Conservation (phyloP, 306 rosid genomes). For the Calophaca sinica region DNA sequence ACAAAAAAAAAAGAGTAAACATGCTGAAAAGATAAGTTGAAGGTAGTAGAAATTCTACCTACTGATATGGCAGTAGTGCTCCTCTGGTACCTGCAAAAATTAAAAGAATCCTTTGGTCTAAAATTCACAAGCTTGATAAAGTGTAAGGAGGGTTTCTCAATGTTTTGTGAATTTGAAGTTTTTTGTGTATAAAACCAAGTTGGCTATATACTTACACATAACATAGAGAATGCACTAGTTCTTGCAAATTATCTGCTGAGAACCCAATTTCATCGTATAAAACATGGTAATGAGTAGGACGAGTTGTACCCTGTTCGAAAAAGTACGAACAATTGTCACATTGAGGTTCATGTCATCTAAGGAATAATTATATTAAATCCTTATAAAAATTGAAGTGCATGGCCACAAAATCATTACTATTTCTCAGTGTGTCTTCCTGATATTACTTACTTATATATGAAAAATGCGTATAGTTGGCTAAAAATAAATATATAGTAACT, state of each 20-base stretch:
- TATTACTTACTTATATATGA: too few species aligned
- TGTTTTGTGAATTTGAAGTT: neutral
- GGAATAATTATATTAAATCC: too few species aligned
- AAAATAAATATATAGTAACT: too few species aligned
- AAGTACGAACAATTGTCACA: neutral
- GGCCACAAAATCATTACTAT: too few species aligned
- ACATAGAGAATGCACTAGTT: slow-evolving; percentile 51
- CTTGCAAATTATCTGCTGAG: slow-evolving; percentile 49
- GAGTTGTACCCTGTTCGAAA: slow-evolving; percentile 46
- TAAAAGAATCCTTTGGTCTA: neutral
- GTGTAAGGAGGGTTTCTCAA: neutral
- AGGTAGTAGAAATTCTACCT: slow-evolving; percentile 32
- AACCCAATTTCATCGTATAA: slow-evolving; percentile 54
- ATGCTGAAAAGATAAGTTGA: neutral
- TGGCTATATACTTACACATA: slow-evolving; percentile 47
- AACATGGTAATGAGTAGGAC: slow-evolving; percentile 57
- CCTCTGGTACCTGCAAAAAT: slow-evolving; percentile 46
- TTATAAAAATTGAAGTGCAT: too few species aligned
- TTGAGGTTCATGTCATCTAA: too few species aligned
- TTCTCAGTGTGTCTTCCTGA: too few species aligned
- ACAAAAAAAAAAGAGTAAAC: too few species aligned
- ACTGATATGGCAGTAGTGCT: slow-evolving; percentile 58
- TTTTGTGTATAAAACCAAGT: neutral
- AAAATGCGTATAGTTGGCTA: too few species aligned
- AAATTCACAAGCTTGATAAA: neutral